Evolutionary conservation across 495 filamentous ascomycete genomes (phyloP).

Genomic region (Neohortaea acidophila): DNA sequence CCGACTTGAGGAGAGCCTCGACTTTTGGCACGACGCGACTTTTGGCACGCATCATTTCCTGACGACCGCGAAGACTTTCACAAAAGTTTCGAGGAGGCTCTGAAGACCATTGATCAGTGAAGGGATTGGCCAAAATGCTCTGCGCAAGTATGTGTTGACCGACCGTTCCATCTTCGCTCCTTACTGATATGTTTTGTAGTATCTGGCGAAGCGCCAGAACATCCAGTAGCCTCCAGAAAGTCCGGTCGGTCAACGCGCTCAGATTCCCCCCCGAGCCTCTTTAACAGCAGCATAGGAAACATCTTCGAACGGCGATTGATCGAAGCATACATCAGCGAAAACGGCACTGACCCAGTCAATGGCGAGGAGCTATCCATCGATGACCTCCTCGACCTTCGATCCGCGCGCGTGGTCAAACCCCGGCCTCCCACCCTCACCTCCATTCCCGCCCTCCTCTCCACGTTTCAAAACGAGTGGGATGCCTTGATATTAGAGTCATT

Average conservation of each 20-base stretch:
- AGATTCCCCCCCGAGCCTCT: not conserved
- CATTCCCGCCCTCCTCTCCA: constrained; percentile 84
- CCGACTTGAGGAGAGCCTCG: too few relatives aligned
- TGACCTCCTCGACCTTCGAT: constrained; percentile 77
- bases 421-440: constrained; percentile 91
- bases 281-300: constrained; percentile 38
- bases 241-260: constrained; percentile 45
- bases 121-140: too few relatives aligned
- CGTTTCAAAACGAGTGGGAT: constrained; percentile 99
- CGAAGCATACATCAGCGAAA: constrained; percentile 84
- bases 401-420: constrained; percentile 64
- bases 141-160: constrained; percentile 1
- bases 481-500: constrained; percentile 80
- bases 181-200: constrained; percentile 37
- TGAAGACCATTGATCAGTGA: too few relatives aligned
- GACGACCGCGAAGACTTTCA: too few relatives aligned
- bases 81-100: too few relatives aligned
- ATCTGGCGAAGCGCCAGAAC: constrained; percentile 90
- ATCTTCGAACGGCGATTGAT: constrained; percentile 91
- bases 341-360: constrained; percentile 86
- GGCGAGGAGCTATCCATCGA: constrained; percentile 74
- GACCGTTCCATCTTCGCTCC: not conserved
- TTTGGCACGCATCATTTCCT: too few relatives aligned
- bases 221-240: constrained; percentile 86
- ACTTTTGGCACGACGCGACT: too few relatives aligned